A percentile compares a stretch with the other conserved stretches of the same genome.
These are phyloP conservation scores for Skeletonema potamos DNA, from an alignment of 108 stramenopile genomes.

Conservation along the genomic window DNA sequence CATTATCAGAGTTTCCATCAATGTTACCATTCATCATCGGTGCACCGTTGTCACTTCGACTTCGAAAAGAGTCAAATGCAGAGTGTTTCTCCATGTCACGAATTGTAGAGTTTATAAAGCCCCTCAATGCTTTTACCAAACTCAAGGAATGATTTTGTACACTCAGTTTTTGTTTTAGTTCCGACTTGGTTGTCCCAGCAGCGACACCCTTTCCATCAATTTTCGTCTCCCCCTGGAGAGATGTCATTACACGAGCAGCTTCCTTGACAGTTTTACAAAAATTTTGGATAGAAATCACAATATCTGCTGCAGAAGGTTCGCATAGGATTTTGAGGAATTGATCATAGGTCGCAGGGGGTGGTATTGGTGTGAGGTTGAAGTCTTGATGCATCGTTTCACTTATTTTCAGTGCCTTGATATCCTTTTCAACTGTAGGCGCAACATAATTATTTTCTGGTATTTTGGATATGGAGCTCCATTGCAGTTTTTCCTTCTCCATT, in stretches of 20 bases:
- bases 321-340: conserved; percentile 28
- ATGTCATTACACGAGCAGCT: conserved; percentile 35
- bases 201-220: neutral
- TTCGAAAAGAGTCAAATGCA: conserved; percentile 18
- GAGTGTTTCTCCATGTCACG: conserved; percentile 34
- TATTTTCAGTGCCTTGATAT: neutral
- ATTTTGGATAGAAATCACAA: conserved; percentile 39
- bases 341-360: conserved; percentile 13
- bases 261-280: conserved; percentile 48
- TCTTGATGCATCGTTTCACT: neutral
- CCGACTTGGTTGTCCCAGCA: neutral
- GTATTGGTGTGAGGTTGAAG: conserved; percentile 3
- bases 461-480: conserved; percentile 32
- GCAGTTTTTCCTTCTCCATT: conserved; percentile 23
- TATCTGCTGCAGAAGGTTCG: conserved; percentile 36
- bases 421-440: neutral
- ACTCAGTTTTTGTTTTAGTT: neutral
- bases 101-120: conserved; percentile 30
- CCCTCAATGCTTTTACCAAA: conserved; percentile 35
- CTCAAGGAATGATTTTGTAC: conserved; percentile 14
- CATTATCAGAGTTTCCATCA: neutral
- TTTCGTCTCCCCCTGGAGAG: conserved; percentile 12
- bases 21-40: neutral
- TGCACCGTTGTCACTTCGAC: neutral
- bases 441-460: neutral